phyloP scores from a whole-genome alignment of 805 yeast species.

The Candida hungchunana region DNA sequence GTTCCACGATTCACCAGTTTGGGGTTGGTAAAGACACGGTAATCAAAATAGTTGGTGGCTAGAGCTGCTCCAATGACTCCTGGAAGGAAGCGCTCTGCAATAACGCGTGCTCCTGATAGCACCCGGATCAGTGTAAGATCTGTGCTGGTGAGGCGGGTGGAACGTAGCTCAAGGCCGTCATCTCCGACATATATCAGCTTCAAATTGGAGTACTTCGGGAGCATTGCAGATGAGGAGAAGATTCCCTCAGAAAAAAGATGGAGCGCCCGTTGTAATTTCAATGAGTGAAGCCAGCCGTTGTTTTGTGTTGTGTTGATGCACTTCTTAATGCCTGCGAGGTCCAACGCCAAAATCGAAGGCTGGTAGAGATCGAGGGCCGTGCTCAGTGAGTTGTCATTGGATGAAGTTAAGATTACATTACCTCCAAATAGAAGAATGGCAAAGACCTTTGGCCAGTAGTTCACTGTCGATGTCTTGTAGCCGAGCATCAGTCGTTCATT shows the following conservation, averaged over 20 bases:
- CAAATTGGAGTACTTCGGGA: conserved; percentile 30
- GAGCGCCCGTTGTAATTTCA: conserved; percentile 23
- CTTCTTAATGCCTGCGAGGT: conserved; percentile 4
- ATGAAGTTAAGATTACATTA: conserved; percentile 27
- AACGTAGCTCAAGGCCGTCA: conserved; percentile 1
- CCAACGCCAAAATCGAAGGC: conserved; percentile 16
- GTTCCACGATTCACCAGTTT: conserved; percentile 47
- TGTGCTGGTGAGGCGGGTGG: conserved; percentile 16
- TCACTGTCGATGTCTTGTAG: conserved; percentile 28
- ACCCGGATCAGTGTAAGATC: conserved; percentile 41
- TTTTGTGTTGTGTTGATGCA: conserved; percentile 6
- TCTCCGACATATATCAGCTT: conserved; percentile 23
- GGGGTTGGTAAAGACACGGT: conserved; percentile 41
- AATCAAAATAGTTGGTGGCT: conserved; percentile 58
- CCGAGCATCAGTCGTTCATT: conserved; percentile 31
- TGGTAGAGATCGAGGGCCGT: conserved; percentile 6
- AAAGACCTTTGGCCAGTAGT: conserved; percentile 39
- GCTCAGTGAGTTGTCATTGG: conserved; percentile 8
- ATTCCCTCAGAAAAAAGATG: conserved; percentile 19
- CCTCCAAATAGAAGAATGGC: conserved; percentile 33
- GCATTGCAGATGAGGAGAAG: conserved; percentile 23
- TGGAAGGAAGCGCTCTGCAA: conserved; percentile 43
- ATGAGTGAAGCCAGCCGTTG: conserved; percentile 2
- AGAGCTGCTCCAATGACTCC: conserved; percentile 55
- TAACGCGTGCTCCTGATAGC: conserved; percentile 43